Conservation (phyloP, 345 rosid genomes). For the Syzygium oleosum region DNA sequence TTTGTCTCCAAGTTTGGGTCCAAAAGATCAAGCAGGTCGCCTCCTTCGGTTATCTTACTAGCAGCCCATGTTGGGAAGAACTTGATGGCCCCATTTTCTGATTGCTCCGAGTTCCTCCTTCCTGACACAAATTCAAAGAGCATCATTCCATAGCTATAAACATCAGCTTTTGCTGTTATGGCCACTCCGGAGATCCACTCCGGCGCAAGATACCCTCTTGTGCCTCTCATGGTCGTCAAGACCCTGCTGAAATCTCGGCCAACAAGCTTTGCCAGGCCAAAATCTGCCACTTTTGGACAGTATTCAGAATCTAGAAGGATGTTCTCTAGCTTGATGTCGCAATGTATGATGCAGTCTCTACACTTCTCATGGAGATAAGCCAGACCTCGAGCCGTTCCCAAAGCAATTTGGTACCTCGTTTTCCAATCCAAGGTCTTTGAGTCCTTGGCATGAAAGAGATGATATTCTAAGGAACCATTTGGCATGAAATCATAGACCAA, state of each 20-base stretch:
- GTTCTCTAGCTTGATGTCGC: conserved; percentile 86
- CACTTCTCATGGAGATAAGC: conserved; percentile 78
- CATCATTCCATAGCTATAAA: conserved; percentile 92
- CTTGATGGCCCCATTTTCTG: conserved; percentile 30
- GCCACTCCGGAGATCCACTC: conserved; percentile 92
- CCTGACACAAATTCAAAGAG: conserved; percentile 73
- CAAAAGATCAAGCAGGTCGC: conserved; percentile 36
- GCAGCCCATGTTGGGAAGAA: conserved; percentile 69
- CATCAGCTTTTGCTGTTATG: conserved; percentile 77
- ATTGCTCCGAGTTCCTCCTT: conserved; percentile 59
- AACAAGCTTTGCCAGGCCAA: conserved; percentile 79
- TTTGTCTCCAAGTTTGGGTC: conserved; percentile 36
- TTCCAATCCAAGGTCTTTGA: conserved; percentile 44
- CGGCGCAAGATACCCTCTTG: conserved; percentile 87
- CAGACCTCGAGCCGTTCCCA: conserved; percentile 80
- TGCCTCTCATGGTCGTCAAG: conserved; percentile 77
- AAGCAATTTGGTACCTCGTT: conserved; percentile 52
- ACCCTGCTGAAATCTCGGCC: conserved; percentile 86
- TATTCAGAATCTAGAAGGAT: conserved; percentile 59
- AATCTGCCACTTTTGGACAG: conserved; percentile 80
- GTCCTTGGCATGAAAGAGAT: conserved; percentile 30
- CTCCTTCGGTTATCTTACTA: conserved; percentile 28
- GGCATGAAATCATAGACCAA: conserved; percentile 82
- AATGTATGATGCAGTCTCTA: conserved; percentile 81
- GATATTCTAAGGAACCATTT: conserved; percentile 60